phyloP scores from a whole-genome alignment of 2,329 filamentous ascomycete species.

The Aspergillus sp. region DNA sequence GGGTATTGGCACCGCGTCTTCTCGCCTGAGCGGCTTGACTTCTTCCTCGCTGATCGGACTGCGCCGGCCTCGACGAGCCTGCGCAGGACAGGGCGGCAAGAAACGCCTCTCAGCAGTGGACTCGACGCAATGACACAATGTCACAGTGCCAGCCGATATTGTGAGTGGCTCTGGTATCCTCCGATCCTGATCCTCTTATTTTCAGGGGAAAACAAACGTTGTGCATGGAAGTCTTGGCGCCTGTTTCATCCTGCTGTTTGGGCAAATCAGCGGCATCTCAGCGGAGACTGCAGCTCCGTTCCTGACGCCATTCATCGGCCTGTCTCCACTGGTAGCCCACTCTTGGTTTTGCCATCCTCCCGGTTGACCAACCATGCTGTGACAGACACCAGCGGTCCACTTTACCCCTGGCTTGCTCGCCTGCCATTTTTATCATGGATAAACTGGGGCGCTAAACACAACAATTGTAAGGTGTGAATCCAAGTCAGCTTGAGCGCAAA shows the following conservation, averaged over 20 bases:
- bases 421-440: slow-evolving; percentile 21
- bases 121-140: neutral
- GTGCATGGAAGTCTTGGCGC: slow-evolving; percentile 18
- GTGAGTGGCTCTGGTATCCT: slow-evolving; percentile 2
- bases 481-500: neutral
- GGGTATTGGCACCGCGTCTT: neutral
- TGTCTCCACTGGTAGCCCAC: slow-evolving; percentile 9
- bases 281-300: slow-evolving; percentile 17
- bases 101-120: neutral
- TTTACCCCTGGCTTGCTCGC: slow-evolving; percentile 23
- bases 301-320: slow-evolving; percentile 25
- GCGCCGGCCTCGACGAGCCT: neutral
- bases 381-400: slow-evolving; percentile 4
- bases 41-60: neutral
- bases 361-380: slow-evolving; percentile 17
- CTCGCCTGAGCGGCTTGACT: slow-evolving; percentile 2
- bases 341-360: slow-evolving; percentile 14
- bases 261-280: slow-evolving; percentile 12
- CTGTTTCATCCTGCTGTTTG: slow-evolving; percentile 23
- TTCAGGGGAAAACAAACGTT: slow-evolving; percentile 24
- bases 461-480: neutral
- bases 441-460: neutral
- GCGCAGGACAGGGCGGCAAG: neutral
- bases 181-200: slow-evolving; percentile 7
- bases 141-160: neutral